phyloP scores from a whole-genome alignment of 2,329 filamentous ascomycete genomes.

The Cyclaneusma minus region DNA sequence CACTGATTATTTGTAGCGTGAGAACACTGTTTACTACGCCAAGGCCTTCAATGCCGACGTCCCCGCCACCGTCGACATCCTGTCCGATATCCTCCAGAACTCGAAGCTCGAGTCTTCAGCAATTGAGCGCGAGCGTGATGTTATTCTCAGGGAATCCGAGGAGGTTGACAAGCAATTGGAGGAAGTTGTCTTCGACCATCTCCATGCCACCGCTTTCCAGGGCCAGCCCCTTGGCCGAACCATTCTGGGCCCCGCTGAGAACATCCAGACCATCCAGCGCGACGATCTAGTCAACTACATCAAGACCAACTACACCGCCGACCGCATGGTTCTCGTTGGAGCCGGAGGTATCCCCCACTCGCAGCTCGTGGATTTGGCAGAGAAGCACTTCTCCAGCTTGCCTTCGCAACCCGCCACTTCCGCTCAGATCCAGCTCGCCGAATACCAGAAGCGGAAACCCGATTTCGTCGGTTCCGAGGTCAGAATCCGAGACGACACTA shows the following conservation, averaged over 20 bases:
- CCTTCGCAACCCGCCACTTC: conserved; percentile 61
- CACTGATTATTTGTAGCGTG: conserved; percentile 42
- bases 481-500: conserved; percentile 87
- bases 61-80: conserved; percentile 90
- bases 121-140: conserved; percentile 95
- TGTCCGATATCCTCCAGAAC: conserved; percentile 98
- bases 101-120: conserved; percentile 89
- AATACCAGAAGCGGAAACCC: conserved; percentile 63
- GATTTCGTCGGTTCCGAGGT: conserved; percentile 96
- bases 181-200: conserved; percentile 98
- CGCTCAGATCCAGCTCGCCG: conserved; percentile 54
- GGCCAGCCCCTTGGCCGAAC: conserved; percentile 91
- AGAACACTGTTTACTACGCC: conserved; percentile 99
- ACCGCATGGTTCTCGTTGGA: conserved; percentile 97
- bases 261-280: conserved; percentile 91
- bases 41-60: conserved; percentile 98
- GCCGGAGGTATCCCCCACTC: conserved; percentile 88
- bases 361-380: conserved; percentile 85
- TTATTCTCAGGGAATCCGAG: conserved; percentile 96
- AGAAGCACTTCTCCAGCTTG: conserved; percentile 82
- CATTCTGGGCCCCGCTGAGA: conserved; percentile 93
- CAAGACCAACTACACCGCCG: conserved; percentile 98
- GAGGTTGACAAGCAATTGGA: conserved; percentile 99
- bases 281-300: conserved; percentile 90
- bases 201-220: conserved; percentile 97